Percentiles rank a stretch among this genome's conserved stretches.
These are phyloP conservation scores for Cocos nucifera DNA, from an alignment of 176 grass and related monocot genomes.

Conservation along the genomic window DNA sequence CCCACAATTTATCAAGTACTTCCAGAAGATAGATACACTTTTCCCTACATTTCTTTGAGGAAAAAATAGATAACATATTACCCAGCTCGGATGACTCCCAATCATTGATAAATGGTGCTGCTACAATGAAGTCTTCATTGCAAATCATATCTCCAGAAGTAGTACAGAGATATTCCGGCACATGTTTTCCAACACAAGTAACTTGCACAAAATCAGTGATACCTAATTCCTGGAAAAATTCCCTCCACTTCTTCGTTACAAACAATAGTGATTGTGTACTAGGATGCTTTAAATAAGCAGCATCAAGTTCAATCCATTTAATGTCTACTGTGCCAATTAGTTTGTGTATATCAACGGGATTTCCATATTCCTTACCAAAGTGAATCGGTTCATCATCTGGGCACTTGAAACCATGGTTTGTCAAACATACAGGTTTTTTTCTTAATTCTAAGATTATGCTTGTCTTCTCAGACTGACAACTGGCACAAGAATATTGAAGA, in stretches of 20 bases:
- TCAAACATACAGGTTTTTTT: slow-evolving; percentile 56
- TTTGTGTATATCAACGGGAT: slow-evolving; percentile 43
- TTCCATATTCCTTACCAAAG: slow-evolving; percentile 83
- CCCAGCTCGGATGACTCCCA: slow-evolving; percentile 83
- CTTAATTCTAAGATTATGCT: slow-evolving; percentile 62
- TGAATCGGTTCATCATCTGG: slow-evolving; percentile 60
- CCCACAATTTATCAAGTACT: slow-evolving; percentile 84
- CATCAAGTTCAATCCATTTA: slow-evolving; percentile 74
- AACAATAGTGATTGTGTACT: slow-evolving; percentile 11
- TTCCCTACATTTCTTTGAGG: slow-evolving; percentile 44
- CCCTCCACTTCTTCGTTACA: slow-evolving; percentile 40
- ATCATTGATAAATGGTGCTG: slow-evolving; percentile 41
- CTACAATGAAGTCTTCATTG: slow-evolving; percentile 19
- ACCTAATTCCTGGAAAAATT: slow-evolving; percentile 75
- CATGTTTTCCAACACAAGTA: slow-evolving; percentile 38
- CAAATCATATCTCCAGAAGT: slow-evolving; percentile 8
- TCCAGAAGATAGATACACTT: slow-evolving; percentile 79
- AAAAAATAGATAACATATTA: slow-evolving; percentile 64
- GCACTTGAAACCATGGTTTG: slow-evolving; percentile 69
- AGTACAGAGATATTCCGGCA: slow-evolving; percentile 21
- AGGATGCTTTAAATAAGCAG: slow-evolving; percentile 59
- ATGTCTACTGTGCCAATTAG: slow-evolving; percentile 48
- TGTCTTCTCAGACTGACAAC: slow-evolving; percentile 61
- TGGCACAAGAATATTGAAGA: slow-evolving; percentile 63
- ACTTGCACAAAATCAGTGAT: slow-evolving; percentile 90